Conservation (phyloP, 1,139 yeast genomes). For the Suhomyces chickasaworum region DNA sequence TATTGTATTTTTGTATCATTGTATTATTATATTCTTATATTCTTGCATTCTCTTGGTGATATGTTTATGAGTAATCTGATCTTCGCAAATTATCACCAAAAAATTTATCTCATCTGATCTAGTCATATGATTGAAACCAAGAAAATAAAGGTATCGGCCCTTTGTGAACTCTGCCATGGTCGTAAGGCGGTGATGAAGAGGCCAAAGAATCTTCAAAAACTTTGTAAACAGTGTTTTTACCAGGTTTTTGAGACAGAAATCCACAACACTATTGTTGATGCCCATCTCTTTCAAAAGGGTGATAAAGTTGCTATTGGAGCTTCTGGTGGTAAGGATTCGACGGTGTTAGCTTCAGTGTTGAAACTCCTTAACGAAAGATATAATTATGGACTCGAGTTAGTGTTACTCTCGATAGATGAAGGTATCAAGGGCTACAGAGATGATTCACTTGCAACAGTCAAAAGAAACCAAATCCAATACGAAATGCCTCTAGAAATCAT, state of each 20-base stretch:
- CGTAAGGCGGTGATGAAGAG: constrained; percentile 86
- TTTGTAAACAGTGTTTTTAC: constrained; percentile 92
- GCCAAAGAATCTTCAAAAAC: constrained; percentile 87
- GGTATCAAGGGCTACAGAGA: constrained; percentile 97
- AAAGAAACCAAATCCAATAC: constrained; percentile 87
- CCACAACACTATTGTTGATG: constrained; percentile 79
- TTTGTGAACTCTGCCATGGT: constrained; percentile 85
- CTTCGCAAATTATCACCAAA: not conserved
- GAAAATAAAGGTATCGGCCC: constrained; percentile 43
- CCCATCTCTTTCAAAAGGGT: constrained; percentile 71
- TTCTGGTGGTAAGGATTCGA: constrained; percentile 97
- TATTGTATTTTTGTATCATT: no score
- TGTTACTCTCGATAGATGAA: constrained; percentile 87
- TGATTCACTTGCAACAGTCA: constrained; percentile 95
- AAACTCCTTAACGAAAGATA: constrained; percentile 87
- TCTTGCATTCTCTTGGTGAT: no score
- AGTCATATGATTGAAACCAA: constrained; percentile 17
- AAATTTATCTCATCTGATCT: constrained; percentile 5
- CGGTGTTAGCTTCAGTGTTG: constrained; percentile 87
- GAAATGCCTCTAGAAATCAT: constrained; percentile 86
- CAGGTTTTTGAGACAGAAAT: constrained; percentile 93
- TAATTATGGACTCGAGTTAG: constrained; percentile 81
- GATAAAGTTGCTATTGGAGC: constrained; percentile 97
- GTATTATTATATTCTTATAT: no score
- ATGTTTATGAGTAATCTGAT: no score